phyloP scores from a whole-genome alignment of 2,329 filamentous ascomycete genomes.

The Myotisia sp. region DNA sequence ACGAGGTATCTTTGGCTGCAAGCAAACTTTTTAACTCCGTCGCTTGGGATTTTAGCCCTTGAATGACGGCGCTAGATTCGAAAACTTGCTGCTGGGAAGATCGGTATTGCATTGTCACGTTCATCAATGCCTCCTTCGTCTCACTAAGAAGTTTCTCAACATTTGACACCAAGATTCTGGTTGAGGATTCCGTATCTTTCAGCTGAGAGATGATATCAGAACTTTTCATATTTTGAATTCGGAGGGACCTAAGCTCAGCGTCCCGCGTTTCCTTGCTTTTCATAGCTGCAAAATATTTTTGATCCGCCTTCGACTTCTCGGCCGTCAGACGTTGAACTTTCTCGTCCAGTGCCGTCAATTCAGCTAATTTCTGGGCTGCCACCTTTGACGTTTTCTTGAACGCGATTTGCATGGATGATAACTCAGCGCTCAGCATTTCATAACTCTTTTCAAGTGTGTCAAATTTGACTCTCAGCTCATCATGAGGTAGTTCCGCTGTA shows the following conservation, averaged over 20 bases:
- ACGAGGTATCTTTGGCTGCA: constrained; percentile 58
- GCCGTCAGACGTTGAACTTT: constrained; percentile 58
- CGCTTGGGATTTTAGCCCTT: constrained; percentile 62
- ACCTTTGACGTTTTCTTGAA: constrained; percentile 79
- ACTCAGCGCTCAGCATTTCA: constrained; percentile 67
- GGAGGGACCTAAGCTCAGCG: constrained; percentile 62
- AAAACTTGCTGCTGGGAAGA: constrained; percentile 56
- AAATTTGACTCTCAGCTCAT: constrained; percentile 62
- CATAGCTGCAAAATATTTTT: constrained; percentile 93
- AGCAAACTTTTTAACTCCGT: constrained; percentile 60
- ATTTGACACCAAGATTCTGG: constrained; percentile 61
- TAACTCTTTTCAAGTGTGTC: constrained; percentile 66
- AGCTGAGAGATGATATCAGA: constrained; percentile 86
- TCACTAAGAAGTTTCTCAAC: constrained; percentile 85
- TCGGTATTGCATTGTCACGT: constrained; percentile 57
- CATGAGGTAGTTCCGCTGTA: constrained; percentile 47
- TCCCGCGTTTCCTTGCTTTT: constrained; percentile 82
- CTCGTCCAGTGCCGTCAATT: constrained; percentile 62
- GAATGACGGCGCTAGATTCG: constrained; percentile 55
- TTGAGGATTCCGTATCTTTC: constrained; percentile 75
- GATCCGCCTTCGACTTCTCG: constrained; percentile 91
- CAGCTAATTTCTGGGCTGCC: constrained; percentile 73
- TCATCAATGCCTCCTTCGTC: constrained; percentile 61
- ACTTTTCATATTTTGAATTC: constrained; percentile 73
- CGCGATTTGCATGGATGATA: constrained; percentile 71